phyloP scores from a whole-genome alignment of 2,329 filamentous ascomycete species.

The Alternaria alternata region DNA sequence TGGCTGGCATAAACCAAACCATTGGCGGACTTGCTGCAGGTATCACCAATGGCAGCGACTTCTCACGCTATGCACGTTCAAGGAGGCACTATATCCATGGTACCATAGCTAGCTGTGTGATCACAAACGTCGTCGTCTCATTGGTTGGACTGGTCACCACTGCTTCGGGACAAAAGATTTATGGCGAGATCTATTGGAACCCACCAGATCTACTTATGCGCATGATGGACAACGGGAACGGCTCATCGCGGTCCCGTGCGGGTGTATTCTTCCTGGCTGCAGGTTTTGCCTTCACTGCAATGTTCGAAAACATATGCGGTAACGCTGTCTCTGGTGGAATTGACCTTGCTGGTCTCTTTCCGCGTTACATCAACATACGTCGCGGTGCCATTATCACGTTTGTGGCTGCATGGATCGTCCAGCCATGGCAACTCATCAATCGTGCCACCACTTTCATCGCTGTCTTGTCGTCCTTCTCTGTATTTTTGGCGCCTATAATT shows the following conservation, averaged over 20 bases:
- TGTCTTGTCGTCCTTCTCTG: slow-evolving; percentile 55
- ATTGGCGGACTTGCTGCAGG: slow-evolving; percentile 54
- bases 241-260: slow-evolving; percentile 48
- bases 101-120: slow-evolving; percentile 51
- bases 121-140: slow-evolving; percentile 54
- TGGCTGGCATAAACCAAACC: slow-evolving; percentile 56
- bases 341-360: slow-evolving; percentile 47
- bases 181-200: slow-evolving; percentile 52
- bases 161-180: slow-evolving; percentile 50
- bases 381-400: slow-evolving; percentile 49
- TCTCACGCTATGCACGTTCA: slow-evolving; percentile 53
- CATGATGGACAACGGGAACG: slow-evolving; percentile 56
- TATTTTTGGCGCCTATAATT: slow-evolving; percentile 52
- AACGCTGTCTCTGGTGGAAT: slow-evolving; percentile 49
- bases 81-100: slow-evolving; percentile 52
- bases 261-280: slow-evolving; percentile 49
- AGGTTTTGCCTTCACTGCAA: slow-evolving; percentile 48
- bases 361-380: slow-evolving; percentile 46
- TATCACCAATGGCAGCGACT: slow-evolving; percentile 56
- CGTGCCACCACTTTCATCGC: slow-evolving; percentile 47
- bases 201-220: slow-evolving; percentile 56
- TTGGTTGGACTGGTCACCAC: slow-evolving; percentile 56
- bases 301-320: slow-evolving; percentile 54
- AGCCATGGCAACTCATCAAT: slow-evolving; percentile 51
- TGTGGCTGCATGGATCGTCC: slow-evolving; percentile 46